Conservation (phyloP, 306 rosid species). For the Acacia melanoxylon region DNA sequence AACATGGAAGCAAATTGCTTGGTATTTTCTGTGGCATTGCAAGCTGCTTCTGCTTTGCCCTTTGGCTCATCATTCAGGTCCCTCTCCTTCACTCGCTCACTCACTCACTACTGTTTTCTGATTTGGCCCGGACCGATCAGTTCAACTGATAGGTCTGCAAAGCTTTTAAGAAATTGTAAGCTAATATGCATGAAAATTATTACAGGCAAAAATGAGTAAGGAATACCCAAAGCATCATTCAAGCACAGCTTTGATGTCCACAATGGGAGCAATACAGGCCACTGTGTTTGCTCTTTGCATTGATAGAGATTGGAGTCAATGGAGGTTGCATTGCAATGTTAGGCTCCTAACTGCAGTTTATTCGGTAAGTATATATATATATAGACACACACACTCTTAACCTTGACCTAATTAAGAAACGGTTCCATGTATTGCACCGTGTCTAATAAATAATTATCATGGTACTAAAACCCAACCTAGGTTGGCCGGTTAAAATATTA, state of each 20-base stretch:
- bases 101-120: background rate
- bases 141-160: no score
- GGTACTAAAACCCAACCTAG: no score
- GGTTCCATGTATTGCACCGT: no score
- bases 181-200: background rate
- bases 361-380: slow-evolving; percentile 26
- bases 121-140: background rate
- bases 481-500: no score
- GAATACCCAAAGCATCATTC: slow-evolving; percentile 50
- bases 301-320: slow-evolving; percentile 62
- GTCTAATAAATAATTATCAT: no score
- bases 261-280: slow-evolving; percentile 64
- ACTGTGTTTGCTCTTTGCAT: slow-evolving; percentile 44
- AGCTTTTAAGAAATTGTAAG: background rate
- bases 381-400: no score
- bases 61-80: slow-evolving; percentile 55
- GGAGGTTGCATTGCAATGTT: slow-evolving; percentile 67
- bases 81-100: background rate
- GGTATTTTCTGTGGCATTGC: slow-evolving; percentile 43
- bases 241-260: slow-evolving; percentile 65
- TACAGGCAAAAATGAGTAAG: slow-evolving; percentile 55
- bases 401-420: no score
- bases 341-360: slow-evolving; percentile 60
- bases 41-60: slow-evolving; percentile 39
- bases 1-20: slow-evolving; percentile 33